Base-by-base conservation (phyloP, 2,329 filamentous ascomycete genomes). In the Thielaviopsis euricoi region DNA sequence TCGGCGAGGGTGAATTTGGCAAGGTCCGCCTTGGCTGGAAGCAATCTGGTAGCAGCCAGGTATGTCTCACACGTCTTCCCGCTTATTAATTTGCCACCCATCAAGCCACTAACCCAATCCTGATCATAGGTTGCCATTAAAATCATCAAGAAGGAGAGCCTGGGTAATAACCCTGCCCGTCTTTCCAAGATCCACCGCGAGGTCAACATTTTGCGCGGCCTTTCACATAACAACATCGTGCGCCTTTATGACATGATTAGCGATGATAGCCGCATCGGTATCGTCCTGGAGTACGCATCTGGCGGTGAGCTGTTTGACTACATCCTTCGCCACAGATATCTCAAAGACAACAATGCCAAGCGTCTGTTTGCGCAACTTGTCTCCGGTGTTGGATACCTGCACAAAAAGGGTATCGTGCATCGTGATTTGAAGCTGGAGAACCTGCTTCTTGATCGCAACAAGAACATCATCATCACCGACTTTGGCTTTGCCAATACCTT, bases 1-100 rank as follows among this genome's bases (percentile, higher is more conserved):
- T 98, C 54, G 93, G 93, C 54, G 93, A 98, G 74, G 93, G 93
- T 62, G 93, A 98, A 71, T 98, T 98, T 69, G 93, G 93, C 63
- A 98, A 98, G 69, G 93, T 98, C 65, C 97, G 96, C 71, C 82
- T 97, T 67, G 93, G 93, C 25, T 98, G 93, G 93, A 97, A 96
- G 71, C 87, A 89, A 68, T 90, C 95, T 70, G 90, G 89, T 61
- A 90, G 85, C 63, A 86, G 95, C 54, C 85, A 91, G 74, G 82
- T 85, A 73, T 64, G 71, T 62, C 43, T 48, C 43, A 26, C 19
- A 9, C 43, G 4, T 26, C 22, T 7, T 37, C 2, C 22, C 50
- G 33, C 17, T 21, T 6, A 10, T 4, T 29, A 7, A 51, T 50
- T 25, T 7, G 6, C 12, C 17, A 21, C 13, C 26, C 7, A 2